These are phyloP conservation scores for Penicillium sp. DNA, from an alignment of 2,329 filamentous ascomycete species.

Conservation along the genomic window DNA sequence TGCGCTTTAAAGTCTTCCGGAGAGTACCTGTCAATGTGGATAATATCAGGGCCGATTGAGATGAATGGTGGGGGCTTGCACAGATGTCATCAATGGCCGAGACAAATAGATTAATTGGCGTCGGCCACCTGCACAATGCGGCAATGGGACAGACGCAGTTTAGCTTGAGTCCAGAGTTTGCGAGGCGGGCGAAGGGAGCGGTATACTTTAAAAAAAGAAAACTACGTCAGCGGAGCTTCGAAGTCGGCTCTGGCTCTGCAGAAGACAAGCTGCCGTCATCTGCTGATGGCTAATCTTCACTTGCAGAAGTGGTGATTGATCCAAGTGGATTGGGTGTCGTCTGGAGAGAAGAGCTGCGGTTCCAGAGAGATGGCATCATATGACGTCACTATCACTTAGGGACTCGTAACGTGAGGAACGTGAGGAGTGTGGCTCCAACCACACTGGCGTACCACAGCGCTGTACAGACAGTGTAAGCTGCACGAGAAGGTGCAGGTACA, in stretches of 20 bases:
- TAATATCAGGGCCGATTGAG: too few species aligned
- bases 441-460: too few species aligned
- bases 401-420: too few species aligned
- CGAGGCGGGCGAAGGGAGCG: too few species aligned
- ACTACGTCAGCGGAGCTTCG: constrained; percentile 16
- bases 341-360: neutral
- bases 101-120: constrained; percentile 1
- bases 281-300: too few species aligned
- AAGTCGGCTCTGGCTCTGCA: neutral
- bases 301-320: too few species aligned
- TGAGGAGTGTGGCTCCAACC: too few species aligned
- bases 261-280: neutral
- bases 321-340: neutral
- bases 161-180: neutral
- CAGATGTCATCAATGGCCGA: constrained; percentile 4
- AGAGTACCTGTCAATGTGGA: too few species aligned
- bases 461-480: too few species aligned
- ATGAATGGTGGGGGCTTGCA: too few species aligned
- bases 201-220: neutral
- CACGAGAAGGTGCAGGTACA: too few species aligned
- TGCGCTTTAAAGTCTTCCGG: too few species aligned
- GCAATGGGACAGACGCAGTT: neutral
- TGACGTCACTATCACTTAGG: constrained; percentile 20
- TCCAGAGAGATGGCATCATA: constrained; percentile 11
- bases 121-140: neutral